Conservation (phyloP, 768 basidiomycete genomes). For the Gloeostereum incarnatum region DNA sequence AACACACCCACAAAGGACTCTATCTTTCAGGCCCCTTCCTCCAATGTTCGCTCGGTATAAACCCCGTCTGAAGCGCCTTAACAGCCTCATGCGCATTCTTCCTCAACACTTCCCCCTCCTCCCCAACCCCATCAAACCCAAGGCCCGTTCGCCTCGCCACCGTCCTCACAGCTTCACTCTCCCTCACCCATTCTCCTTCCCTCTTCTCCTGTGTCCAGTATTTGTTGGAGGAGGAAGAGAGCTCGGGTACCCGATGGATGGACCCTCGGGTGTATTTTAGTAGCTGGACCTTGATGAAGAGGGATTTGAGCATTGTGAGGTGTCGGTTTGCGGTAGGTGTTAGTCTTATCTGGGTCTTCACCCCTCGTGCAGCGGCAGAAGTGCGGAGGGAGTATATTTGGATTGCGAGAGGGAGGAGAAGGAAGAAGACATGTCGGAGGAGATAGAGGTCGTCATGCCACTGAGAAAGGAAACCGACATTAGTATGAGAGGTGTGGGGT, state of each 20-base stretch:
- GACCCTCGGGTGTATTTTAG: slow-evolving; percentile 50
- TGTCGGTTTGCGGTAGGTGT: slow-evolving; percentile 18
- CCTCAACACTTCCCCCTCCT: no score
- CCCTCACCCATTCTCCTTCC: slow-evolving; percentile 41
- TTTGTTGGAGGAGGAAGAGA: slow-evolving; percentile 32
- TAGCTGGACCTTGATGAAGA: slow-evolving; percentile 39
- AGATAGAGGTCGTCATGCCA: slow-evolving; percentile 56
- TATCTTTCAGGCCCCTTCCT: no score
- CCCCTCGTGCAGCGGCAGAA: slow-evolving; percentile 10
- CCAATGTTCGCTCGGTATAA: no score
- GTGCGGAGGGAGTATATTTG: slow-evolving; percentile 24
- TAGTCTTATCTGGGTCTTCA: slow-evolving; percentile 10
- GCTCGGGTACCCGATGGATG: slow-evolving; percentile 39
- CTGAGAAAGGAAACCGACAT: slow-evolving; percentile 20
- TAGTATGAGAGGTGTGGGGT: not conserved
- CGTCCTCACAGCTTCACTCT: slow-evolving; percentile 39
- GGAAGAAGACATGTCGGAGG: slow-evolving; percentile 48
- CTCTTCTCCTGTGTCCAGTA: slow-evolving; percentile 53
- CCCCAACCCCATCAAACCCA: no score
- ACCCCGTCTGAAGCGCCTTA: no score
- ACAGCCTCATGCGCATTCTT: no score
- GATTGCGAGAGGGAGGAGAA: slow-evolving; percentile 43
- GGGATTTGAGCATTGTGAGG: slow-evolving; percentile 23
- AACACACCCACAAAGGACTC: no score
- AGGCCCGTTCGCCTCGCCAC: no score